A percentile compares a stretch with the other conserved stretches of the same genome.
phyloP scores from a whole-genome alignment of 768 basidiomycete species.

The Coprinellus micaceus region DNA sequence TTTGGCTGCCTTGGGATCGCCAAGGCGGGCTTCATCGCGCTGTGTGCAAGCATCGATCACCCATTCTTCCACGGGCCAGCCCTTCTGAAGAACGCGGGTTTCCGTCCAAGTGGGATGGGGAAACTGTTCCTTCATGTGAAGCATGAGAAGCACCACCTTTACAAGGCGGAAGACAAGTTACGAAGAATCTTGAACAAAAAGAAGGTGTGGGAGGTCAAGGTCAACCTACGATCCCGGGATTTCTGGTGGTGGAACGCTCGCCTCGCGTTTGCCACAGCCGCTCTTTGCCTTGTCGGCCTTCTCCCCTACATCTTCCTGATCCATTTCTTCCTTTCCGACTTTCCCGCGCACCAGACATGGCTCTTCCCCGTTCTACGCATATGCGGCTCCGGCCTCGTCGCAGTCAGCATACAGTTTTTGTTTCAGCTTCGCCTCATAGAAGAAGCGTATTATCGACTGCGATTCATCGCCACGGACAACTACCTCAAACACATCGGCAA shows the following conservation, averaged over 20 bases:
- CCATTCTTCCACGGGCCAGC: background rate
- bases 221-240: background rate
- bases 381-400: background rate
- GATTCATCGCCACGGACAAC: background rate
- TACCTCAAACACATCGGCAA: background rate
- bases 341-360: background rate
- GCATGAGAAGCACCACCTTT: background rate
- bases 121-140: background rate
- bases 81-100: background rate
- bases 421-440: conserved; percentile 1
- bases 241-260: background rate
- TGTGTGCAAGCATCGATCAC: conserved; percentile 10
- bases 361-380: background rate
- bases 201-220: background rate
- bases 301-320: background rate
- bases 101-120: background rate
- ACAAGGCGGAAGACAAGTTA: background rate
- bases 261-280: background rate
- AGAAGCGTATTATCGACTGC: background rate
- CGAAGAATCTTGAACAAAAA: background rate
- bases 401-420: background rate
- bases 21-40: conserved; percentile 15
- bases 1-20: conserved; percentile 21
- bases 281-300: background rate
- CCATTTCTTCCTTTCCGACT: background rate